A percentile compares a stretch with the other conserved stretches of the same genome.
phyloP scores from a whole-genome alignment of 345 rosid species.

The Eutrema japonicum region DNA sequence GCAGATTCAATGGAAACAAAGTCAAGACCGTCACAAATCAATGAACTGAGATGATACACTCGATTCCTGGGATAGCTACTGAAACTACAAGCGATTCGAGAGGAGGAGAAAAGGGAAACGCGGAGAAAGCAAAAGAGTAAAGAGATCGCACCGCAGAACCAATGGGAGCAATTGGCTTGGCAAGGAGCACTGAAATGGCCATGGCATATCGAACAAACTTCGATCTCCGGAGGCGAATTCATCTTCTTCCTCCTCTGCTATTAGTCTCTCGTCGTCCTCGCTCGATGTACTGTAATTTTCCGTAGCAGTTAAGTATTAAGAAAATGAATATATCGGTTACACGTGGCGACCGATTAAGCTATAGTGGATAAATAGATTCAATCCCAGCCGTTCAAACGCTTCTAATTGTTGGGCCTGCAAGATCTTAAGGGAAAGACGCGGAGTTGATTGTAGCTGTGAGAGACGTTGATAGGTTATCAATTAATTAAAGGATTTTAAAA shows the following conservation, averaged over 20 bases:
- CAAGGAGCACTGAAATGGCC: constrained; percentile 69
- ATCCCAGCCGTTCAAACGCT: constrained; percentile 20
- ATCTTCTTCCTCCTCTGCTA: constrained; percentile 28
- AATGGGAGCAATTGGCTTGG: constrained; percentile 95
- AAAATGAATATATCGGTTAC: not conserved
- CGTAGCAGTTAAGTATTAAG: constrained; percentile 26
- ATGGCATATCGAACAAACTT: constrained; percentile 79
- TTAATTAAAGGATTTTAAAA: too few species aligned
- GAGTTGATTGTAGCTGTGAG: not conserved
- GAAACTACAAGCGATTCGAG: constrained; percentile 6
- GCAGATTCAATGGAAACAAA: not conserved
- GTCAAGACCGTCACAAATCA: constrained; percentile 7
- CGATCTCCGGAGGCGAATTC: constrained; percentile 73
- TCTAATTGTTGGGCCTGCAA: not conserved
- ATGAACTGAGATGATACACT: not conserved
- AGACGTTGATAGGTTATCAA: not conserved
- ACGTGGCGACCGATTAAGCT: constrained; percentile 1
- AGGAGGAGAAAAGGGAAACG: not conserved
- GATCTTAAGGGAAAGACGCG: too few species aligned
- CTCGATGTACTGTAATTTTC: not conserved
- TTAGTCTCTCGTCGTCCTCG: not conserved
- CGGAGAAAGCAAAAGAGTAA: not conserved
- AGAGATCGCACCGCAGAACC: constrained; percentile 77
- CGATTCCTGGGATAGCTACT: not conserved
- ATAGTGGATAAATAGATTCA: not conserved